These are phyloP conservation scores for Claviceps sp. DNA, from an alignment of 2,329 filamentous ascomycete genomes.

Conservation along the genomic window DNA sequence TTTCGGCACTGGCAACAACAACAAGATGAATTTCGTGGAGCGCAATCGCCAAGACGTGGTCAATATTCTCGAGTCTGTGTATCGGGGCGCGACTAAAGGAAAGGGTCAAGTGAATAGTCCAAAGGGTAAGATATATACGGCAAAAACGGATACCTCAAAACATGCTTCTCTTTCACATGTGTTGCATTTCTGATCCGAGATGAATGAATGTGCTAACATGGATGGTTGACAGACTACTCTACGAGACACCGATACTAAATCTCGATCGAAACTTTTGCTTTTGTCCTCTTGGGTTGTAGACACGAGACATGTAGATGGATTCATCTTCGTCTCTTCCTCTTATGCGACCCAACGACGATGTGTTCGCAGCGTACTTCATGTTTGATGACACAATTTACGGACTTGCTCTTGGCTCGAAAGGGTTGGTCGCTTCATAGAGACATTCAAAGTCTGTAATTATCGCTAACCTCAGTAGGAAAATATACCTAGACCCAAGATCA, in stretches of 20 bases:
- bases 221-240: slow-evolving; percentile 17
- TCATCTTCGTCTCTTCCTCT: too few relatives aligned
- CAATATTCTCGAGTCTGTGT: slow-evolving; percentile 96
- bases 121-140: slow-evolving; percentile 42
- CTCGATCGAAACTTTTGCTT: neutral
- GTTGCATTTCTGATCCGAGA: neutral
- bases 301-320: neutral
- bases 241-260: slow-evolving; percentile 24
- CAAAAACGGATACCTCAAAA: neutral
- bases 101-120: slow-evolving; percentile 91
- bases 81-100: slow-evolving; percentile 96
- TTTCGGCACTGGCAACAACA: slow-evolving; percentile 97
- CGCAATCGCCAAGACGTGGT: slow-evolving; percentile 98
- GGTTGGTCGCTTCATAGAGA: slow-evolving; percentile 15
- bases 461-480: slow-evolving; percentile 4
- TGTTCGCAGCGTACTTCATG: neutral
- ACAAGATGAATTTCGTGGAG: slow-evolving; percentile 87
- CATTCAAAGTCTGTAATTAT: neutral
- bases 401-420: slow-evolving; percentile 5
- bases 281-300: neutral
- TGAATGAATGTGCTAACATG: neutral
- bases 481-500: neutral
- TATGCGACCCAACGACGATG: neutral
- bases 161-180: neutral
- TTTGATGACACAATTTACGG: neutral